Conservation (phyloP, 2,329 filamentous ascomycete genomes). For the Aphanocladium album region DNA sequence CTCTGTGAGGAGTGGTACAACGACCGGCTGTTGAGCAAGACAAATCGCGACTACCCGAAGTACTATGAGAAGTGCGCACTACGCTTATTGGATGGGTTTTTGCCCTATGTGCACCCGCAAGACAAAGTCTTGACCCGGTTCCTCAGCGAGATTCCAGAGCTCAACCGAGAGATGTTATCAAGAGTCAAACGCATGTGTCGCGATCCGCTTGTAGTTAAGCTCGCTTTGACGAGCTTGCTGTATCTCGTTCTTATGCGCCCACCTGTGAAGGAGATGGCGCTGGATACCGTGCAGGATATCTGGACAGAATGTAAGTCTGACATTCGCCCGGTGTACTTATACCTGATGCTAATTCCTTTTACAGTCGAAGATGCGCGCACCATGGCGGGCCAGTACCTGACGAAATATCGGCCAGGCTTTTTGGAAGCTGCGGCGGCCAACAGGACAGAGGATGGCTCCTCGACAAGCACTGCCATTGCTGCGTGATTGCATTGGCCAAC, state of each 20-base stretch:
- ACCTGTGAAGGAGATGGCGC: conserved; percentile 56
- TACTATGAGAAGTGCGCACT: conserved; percentile 78
- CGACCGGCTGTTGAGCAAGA: conserved; percentile 52
- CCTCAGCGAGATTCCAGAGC: conserved; percentile 80
- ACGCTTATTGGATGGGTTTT: conserved; percentile 79
- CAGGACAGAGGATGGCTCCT: conserved; percentile 9
- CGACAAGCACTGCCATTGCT: conserved; percentile 26
- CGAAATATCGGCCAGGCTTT: conserved; percentile 55
- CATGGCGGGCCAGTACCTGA: conserved; percentile 57
- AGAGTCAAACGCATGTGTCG: conserved; percentile 64
- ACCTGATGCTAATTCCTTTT: background rate
- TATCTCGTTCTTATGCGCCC: conserved; percentile 65
- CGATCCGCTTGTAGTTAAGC: conserved; percentile 58
- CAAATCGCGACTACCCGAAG: conserved; percentile 43
- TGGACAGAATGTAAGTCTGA: conserved; percentile 59
- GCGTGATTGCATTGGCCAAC: conserved; percentile 17
- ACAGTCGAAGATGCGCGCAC: conserved; percentile 58
- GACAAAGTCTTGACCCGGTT: conserved; percentile 90
- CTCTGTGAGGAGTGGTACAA: conserved; percentile 98
- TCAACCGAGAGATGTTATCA: conserved; percentile 66
- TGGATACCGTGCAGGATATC: conserved; percentile 62
- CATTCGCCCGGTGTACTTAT: background rate
- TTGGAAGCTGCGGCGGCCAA: conserved; percentile 25
- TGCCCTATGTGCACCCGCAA: conserved; percentile 84
- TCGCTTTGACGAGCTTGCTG: conserved; percentile 59